Conservation (phyloP, 2,329 filamentous ascomycete genomes). For the Paraphoma chrysanthemicola region DNA sequence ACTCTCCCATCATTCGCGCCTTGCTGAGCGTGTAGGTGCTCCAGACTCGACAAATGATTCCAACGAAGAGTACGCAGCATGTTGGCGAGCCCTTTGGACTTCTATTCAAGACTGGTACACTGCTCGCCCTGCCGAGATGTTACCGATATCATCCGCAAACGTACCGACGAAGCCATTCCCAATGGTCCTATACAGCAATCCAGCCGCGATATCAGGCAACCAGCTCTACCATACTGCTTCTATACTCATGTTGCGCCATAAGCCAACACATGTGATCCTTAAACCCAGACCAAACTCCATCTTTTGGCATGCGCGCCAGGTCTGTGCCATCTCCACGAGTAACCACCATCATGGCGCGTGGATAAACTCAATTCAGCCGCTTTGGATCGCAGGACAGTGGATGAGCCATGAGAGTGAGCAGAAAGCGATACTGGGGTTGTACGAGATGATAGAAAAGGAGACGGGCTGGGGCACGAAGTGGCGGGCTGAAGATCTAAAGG, state of each 20-base stretch:
- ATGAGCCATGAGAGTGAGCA: conserved; percentile 60
- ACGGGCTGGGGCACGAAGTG: conserved; percentile 63
- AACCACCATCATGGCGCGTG: conserved; percentile 64
- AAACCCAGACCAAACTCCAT: conserved; percentile 49
- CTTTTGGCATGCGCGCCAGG: conserved; percentile 63
- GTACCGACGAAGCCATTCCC: conserved; percentile 53
- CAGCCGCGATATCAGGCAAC: conserved; percentile 64
- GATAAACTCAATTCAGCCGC: conserved; percentile 65
- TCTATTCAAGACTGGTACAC: conserved; percentile 59
- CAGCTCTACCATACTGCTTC: conserved; percentile 65
- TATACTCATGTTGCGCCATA: conserved; percentile 59
- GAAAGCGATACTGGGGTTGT: conserved; percentile 50
- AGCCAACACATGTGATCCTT: conserved; percentile 28
- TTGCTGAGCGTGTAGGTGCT: conserved; percentile 49
- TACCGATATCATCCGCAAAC: conserved; percentile 54
- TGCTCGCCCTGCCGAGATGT: conserved; percentile 56
- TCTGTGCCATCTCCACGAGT: conserved; percentile 63
- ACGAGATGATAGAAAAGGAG: conserved; percentile 58
- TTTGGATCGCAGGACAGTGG: conserved; percentile 63
- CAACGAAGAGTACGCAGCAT: conserved; percentile 47
- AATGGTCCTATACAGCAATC: conserved; percentile 60
- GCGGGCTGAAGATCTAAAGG: conserved; percentile 61
- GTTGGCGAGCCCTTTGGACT: conserved; percentile 59
- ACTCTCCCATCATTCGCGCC: conserved; percentile 57
- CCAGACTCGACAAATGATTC: not conserved